Evolutionary conservation across 345 rosid species (phyloP), one percentile per base, ranked within the genome.

Genomic region (Lagerstroemia speciosa): DNA sequence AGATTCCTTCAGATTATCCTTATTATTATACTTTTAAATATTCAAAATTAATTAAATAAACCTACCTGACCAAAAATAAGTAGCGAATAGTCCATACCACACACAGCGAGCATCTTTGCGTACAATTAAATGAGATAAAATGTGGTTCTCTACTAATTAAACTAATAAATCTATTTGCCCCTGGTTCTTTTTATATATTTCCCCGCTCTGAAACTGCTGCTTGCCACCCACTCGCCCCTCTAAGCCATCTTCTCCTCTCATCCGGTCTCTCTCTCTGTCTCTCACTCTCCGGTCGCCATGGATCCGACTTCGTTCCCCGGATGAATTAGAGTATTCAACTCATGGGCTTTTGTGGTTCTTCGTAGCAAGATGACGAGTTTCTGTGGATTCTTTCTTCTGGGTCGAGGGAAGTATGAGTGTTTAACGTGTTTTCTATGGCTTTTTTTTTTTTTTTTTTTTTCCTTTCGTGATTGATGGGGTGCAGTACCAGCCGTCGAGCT

Each of bases 401-500:
- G 48, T 8, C 14, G 46, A 14, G 9, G 46, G 41, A 20, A 20
- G 8, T 53, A 12, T 9, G 32, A 20, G n/a, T 63, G 22, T 34
- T 32, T 29, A 5, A 57, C 14, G 31, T 36, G 34, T n/a, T 36
- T 50, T 33, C 27, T 15, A 41, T 27, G n/a, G 34, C 41, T 26
- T 60, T 53, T 20, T n/a, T n/a, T n/a, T n/a, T n/a, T n/a, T n/a
- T n/a, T n/a, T n/a, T n/a, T n/a, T n/a, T n/a, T n/a, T n/a, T n/a
- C n/a, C n/a, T 66, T 43, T n/a, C 57, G 37, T 65, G 36, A 24
- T 43, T 30, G 66, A 40, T 24, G 9, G n/a, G n/a, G n/a, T 71
- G 72, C 84, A 86, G 91, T 11, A 70, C 76, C 87, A 86, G 4
- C 96, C 98, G 3, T 87, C 98, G 41, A 89, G 93, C 60, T 83